Conservation (phyloP, 306 rosid species). For the Rubus idaeus region DNA sequence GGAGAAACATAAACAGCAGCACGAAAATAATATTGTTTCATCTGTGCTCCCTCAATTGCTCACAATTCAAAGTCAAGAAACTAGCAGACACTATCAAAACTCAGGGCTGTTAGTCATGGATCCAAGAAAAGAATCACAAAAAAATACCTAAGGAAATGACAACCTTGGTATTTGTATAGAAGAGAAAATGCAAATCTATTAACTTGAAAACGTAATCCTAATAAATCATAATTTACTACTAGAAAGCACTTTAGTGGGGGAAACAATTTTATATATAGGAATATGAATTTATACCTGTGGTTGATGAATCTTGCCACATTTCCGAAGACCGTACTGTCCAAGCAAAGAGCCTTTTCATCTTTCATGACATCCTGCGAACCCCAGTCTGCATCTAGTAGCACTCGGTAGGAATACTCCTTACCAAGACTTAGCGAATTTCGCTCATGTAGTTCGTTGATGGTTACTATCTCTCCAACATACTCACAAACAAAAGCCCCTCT, state of each 20-base stretch:
- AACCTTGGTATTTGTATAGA: too few species aligned
- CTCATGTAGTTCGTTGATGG: constrained; percentile 12
- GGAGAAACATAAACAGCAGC: too few species aligned
- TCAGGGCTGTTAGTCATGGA: neutral
- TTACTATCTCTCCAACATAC: constrained; percentile 29
- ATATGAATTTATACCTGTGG: constrained; percentile 22
- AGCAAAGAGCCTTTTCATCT: constrained; percentile 27
- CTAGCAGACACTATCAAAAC: neutral
- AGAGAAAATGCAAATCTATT: neutral
- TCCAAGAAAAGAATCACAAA: too few species aligned
- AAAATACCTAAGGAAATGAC: neutral
- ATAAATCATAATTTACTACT: neutral
- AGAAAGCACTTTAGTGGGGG: neutral
- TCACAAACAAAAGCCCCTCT: constrained; percentile 34
- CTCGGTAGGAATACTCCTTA: constrained; percentile 9
- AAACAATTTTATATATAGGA: too few species aligned
- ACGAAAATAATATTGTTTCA: too few species aligned
- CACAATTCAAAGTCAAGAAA: neutral
- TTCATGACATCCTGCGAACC: constrained; percentile 1
- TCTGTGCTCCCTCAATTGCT: neutral
- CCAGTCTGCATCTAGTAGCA: constrained; percentile 28
- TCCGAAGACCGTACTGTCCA: constrained; percentile 24
- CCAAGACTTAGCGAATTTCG: neutral
- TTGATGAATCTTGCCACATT: constrained; percentile 35
- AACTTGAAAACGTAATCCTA: neutral